phyloP scores from a whole-genome alignment of 148 eudicot genomes.

The Camellia sinensis region DNA sequence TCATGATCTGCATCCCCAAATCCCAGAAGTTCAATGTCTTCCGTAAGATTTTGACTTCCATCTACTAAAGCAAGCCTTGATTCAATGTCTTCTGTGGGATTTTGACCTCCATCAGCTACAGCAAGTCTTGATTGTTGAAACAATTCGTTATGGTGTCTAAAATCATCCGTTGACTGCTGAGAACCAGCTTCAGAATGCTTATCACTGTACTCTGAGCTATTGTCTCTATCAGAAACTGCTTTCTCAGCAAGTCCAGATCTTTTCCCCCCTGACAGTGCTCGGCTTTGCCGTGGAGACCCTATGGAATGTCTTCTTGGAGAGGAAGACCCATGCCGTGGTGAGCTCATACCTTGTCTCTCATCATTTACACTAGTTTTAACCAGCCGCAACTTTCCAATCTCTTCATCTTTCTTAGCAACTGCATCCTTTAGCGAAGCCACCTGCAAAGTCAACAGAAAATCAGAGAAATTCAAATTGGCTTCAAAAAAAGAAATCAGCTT shows the following conservation, averaged over 20 bases:
- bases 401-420: slow-evolving; percentile 74
- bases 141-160: slow-evolving; percentile 52
- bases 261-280: slow-evolving; percentile 34
- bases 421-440: slow-evolving; percentile 67
- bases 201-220: slow-evolving; percentile 70
- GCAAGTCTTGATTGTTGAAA: slow-evolving; percentile 39
- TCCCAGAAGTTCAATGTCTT: slow-evolving; percentile 73
- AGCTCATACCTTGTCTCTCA: slow-evolving; percentile 41
- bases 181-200: slow-evolving; percentile 75
- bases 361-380: slow-evolving; percentile 42
- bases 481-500: not conserved
- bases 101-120: slow-evolving; percentile 37
- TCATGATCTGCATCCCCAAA: slow-evolving; percentile 76
- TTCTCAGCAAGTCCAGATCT: slow-evolving; percentile 29
- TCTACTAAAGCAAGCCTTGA: slow-evolving; percentile 25
- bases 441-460: slow-evolving; percentile 31
- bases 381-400: slow-evolving; percentile 56
- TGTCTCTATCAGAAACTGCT: slow-evolving; percentile 63
- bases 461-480: not conserved
- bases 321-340: slow-evolving; percentile 39
- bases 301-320: slow-evolving; percentile 73
- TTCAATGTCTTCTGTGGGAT: slow-evolving; percentile 37
- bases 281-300: slow-evolving; percentile 33
- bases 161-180: slow-evolving; percentile 63
- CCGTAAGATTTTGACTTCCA: slow-evolving; percentile 41